These are phyloP conservation scores for Miamiensis avidus DNA, from an alignment of 169 alveolate genomes.

Conservation along the genomic window DNA sequence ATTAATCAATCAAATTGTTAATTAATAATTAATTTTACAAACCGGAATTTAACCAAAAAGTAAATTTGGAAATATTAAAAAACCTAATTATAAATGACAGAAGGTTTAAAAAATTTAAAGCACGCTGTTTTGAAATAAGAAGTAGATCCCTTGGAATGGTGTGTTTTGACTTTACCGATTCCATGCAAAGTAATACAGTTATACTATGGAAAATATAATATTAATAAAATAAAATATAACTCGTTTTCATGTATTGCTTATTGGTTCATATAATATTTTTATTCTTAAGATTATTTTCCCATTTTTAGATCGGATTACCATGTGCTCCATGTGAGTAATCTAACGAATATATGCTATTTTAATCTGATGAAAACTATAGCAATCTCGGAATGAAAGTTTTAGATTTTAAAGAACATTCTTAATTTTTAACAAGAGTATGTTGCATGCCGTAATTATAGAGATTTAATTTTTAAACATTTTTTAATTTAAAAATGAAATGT, in stretches of 20 bases:
- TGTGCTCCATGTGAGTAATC: constrained; percentile 30
- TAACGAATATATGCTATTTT: constrained; percentile 12
- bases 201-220: no score
- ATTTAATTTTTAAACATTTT: no score
- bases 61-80: no score
- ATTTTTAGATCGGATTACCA: constrained; percentile 19
- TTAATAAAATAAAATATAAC: no score
- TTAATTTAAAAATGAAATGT: no score
- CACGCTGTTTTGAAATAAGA: constrained; percentile 26
- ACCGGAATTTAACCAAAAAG: no score
- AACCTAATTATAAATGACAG: background rate
- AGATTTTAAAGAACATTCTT: constrained; percentile 17
- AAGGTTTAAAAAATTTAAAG: constrained; percentile 25
- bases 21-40: no score
- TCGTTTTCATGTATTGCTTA: no score
- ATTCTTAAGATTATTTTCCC: background rate
- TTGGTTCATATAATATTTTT: no score
- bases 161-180: constrained; percentile 22
- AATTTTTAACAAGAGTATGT: background rate
- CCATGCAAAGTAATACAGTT: background rate
- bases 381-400: constrained; percentile 22
- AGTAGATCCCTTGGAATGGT: constrained; percentile 28
- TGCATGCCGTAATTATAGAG: constrained; percentile 2
- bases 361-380: constrained; percentile 23
- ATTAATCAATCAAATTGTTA: no score